Conservation (phyloP, 179 eudicot species). For the Nepenthes alata region DNA sequence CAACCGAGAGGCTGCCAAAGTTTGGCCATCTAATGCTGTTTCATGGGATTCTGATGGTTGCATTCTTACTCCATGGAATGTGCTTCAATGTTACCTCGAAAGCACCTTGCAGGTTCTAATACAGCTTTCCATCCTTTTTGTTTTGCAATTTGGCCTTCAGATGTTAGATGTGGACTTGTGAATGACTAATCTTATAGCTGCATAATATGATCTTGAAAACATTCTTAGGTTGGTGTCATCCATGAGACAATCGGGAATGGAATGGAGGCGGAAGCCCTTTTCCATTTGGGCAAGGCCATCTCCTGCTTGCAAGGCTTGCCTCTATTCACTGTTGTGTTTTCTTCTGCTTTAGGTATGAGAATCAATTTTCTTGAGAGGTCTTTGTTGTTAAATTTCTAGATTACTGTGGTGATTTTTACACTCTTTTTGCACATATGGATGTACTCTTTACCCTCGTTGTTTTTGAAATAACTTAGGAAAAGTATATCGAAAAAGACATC, state of each 20-base stretch:
- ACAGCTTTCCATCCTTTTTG: constrained; percentile 5
- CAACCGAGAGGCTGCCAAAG: constrained; percentile 30
- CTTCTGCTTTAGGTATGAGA: constrained; percentile 55
- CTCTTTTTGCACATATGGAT: constrained; percentile 1
- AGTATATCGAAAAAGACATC: constrained; percentile 45
- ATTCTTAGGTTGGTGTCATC: constrained; percentile 56
- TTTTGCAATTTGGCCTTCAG: not conserved
- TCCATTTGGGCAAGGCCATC: constrained; percentile 59
- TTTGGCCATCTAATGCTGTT: constrained; percentile 30
- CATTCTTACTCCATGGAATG: constrained; percentile 84
- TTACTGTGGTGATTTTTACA: not conserved
- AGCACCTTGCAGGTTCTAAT: constrained; percentile 77
- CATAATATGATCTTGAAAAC: constrained; percentile 3
- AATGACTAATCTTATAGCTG: constrained; percentile 4
- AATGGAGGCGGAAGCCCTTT: constrained; percentile 69
- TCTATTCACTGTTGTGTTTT: constrained; percentile 46
- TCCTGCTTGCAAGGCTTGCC: constrained; percentile 55
- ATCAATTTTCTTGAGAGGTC: not conserved
- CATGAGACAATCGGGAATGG: constrained; percentile 79
- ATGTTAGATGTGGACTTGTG: not conserved
- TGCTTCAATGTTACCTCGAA: constrained; percentile 82
- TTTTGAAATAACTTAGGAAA: constrained; percentile 40
- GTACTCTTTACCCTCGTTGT: not conserved
- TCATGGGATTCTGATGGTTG: constrained; percentile 31
- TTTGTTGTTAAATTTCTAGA: not conserved